Conservation (phyloP, 2,329 filamentous ascomycete species). For the Emergomyces africanus region DNA sequence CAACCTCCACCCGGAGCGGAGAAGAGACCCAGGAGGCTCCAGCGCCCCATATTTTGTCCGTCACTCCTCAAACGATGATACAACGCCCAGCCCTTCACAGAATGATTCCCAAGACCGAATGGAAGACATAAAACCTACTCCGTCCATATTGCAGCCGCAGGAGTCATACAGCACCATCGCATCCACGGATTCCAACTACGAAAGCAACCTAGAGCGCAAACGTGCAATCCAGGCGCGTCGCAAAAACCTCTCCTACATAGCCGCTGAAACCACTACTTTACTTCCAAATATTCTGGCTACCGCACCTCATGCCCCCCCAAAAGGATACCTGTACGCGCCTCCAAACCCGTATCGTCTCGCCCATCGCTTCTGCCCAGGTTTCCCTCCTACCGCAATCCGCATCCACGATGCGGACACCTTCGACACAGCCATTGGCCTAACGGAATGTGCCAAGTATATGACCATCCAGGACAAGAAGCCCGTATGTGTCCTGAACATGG, state of each 20-base stretch:
- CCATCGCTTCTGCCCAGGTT: constrained; percentile 31
- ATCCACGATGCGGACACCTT: constrained; percentile 47
- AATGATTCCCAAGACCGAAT: constrained; percentile 4
- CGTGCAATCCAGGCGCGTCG: constrained; percentile 5
- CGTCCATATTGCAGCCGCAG: background rate
- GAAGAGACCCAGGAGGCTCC: background rate
- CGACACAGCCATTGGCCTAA: constrained; percentile 39
- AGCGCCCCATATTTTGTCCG: constrained; percentile 2
- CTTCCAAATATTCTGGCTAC: constrained; percentile 37
- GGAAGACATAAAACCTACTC: constrained; percentile 8
- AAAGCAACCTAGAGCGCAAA: background rate
- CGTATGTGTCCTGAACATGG: constrained; percentile 55
- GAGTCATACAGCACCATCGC: background rate
- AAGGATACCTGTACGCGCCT: constrained; percentile 28
- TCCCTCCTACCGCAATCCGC: constrained; percentile 26
- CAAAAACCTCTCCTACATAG: constrained; percentile 28
- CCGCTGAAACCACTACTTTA: constrained; percentile 36
- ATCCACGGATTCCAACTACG: background rate
- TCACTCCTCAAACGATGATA: background rate
- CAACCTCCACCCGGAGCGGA: constrained; percentile 9
- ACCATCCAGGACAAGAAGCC: constrained; percentile 20
- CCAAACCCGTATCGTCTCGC: constrained; percentile 30
- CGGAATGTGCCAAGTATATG: constrained; percentile 12
- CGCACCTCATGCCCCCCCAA: constrained; percentile 29
- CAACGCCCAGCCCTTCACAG: background rate